Evolutionary conservation across 1,284 basidiomycete genomes (phyloP).

Genomic region (Polyporus tsugae): DNA sequence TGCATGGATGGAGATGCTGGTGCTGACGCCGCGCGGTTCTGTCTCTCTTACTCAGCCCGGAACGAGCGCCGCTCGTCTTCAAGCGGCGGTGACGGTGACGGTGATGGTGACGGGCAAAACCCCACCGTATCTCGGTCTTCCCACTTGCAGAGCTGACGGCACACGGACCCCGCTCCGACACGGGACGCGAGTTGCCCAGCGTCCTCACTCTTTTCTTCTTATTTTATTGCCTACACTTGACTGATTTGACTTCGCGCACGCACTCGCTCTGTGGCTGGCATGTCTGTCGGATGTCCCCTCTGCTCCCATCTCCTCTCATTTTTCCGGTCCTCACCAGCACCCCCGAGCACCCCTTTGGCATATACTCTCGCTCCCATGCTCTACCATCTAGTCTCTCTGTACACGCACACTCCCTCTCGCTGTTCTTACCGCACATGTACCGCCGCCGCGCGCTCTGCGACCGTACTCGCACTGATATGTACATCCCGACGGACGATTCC

Average conservation of each 20-base stretch:
- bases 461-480: neutral
- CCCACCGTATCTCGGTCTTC: neutral
- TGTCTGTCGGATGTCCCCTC: neutral
- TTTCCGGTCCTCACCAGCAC: too few relatives aligned
- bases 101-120: too few relatives aligned
- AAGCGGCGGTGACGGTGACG: slow-evolving; percentile 12
- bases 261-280: neutral
- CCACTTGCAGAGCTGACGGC: neutral
- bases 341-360: neutral
- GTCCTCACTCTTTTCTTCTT: neutral
- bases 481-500: slow-evolving; percentile 3
- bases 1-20: neutral
- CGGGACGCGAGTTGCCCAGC: too few relatives aligned
- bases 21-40: neutral
- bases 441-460: neutral
- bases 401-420: neutral
- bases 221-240: slow-evolving; percentile 3
- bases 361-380: neutral
- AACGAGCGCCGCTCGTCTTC: slow-evolving; percentile 26
- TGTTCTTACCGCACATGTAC: neutral
- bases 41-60: slow-evolving; percentile 15
- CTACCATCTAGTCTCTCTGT: neutral
- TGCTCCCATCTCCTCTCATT: neutral
- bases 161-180: too few relatives aligned
- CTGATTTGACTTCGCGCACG: neutral